Base-by-base conservation (phyloP, 495 filamentous ascomycete genomes). In the Parathielavia appendiculata region DNA sequence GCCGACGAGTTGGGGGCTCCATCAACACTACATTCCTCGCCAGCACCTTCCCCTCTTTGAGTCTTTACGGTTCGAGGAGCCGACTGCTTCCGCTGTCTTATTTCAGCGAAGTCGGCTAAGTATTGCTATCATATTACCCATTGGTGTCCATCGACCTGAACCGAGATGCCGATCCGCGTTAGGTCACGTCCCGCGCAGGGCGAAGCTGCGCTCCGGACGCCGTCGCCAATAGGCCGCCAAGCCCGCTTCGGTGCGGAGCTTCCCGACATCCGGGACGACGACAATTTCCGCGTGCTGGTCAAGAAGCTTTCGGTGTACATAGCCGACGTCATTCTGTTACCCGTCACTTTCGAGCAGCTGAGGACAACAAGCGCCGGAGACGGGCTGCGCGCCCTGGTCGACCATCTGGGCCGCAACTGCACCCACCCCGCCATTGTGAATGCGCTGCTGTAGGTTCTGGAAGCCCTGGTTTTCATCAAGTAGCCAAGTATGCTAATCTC, bases 321-420 rank as follows among this genome's bases (percentile, higher is more conserved):
- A 41, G 72, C 79, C 46, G 79, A 83, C 32, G 81, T 83, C 4
- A 79, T 95, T 34, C 76, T 82, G 35, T 75, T 83, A 38, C 83
- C 87, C 12, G 81, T 83, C 66, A 88, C 85, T 26, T 93, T 92
- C 65, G 90, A 93, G 56, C 86, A 93, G 66, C 80, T 95, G 43
- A 78, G 87, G 53, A 87, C 82, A 16, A 83, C 83, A 4, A 72
- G 83, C 23, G 80, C 79, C 19, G 86, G 86, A 0, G 83, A 86
- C 14, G 75, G 78, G 51, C 75, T 96, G 40, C 77, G 82, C 35
- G 70, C 75, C 14, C 73, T 96, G 23, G 83, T 91, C 12, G 79
- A 83, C 39, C 79, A 86, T 47, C 76, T 96, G 17, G 80, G 76
- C 10, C 71, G 79, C 38, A 79, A 79, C 32, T 84, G 83, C 48